These are phyloP conservation scores for Tremella yokohamensis DNA, from an alignment of 768 basidiomycete species.

Conservation along the genomic window DNA sequence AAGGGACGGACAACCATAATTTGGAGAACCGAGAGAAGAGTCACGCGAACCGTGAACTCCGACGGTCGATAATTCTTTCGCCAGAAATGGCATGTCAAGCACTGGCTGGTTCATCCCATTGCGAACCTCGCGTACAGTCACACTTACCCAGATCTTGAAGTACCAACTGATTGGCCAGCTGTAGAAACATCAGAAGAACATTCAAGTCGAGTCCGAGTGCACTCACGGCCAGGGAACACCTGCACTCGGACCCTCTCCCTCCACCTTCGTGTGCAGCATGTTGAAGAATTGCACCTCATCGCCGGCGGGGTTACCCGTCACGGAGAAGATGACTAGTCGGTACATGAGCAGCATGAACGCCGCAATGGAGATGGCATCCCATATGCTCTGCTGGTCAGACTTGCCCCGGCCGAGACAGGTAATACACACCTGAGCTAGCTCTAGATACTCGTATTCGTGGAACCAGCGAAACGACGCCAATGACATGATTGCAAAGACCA, in stretches of 20 bases:
- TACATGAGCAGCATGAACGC: not conserved
- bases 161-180: conserved; percentile 1
- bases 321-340: conserved; percentile 2
- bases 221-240: not conserved
- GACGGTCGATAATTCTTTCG: not conserved
- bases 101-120: not conserved
- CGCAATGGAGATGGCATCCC: conserved; percentile 1
- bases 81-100: conserved; percentile 3
- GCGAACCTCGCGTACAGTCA: not conserved
- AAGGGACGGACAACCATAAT: not conserved
- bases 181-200: too few species aligned
- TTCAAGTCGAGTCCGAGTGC: not conserved
- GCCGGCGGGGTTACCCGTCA: not conserved
- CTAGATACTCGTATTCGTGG: not conserved
- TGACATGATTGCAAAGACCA: not conserved
- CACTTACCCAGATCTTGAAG: not conserved
- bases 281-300: conserved; percentile 1
- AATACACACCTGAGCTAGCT: not conserved
- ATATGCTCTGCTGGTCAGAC: not conserved
- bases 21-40: not conserved
- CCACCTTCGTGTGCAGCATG: not conserved
- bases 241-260: not conserved
- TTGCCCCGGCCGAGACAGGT: not conserved
- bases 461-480: not conserved
- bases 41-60: not conserved